Percentiles rank a stretch among this genome's conserved stretches.
These are phyloP conservation scores for Dendrocalamus latiflorus DNA, from an alignment of 202 grass and related monocot species.

Conservation along the genomic window DNA sequence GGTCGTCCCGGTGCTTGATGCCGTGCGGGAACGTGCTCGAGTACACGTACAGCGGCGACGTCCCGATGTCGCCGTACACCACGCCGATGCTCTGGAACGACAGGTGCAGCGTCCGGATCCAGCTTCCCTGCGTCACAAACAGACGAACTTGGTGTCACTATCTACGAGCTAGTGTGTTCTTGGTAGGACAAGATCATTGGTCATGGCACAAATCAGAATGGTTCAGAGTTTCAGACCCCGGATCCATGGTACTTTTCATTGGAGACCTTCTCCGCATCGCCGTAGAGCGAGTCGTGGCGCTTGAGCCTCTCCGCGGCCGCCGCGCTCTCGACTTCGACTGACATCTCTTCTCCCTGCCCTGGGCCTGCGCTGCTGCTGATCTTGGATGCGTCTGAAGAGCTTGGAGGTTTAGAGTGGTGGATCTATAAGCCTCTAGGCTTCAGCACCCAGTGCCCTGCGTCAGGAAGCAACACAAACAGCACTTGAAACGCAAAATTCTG, in stretches of 20 bases:
- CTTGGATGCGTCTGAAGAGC: neutral
- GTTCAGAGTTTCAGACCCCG: slow-evolving; percentile 13
- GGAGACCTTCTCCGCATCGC: slow-evolving; percentile 47
- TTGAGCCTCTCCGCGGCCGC: neutral
- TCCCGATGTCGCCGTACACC: slow-evolving; percentile 81
- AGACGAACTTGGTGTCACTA: neutral
- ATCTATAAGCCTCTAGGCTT: neutral
- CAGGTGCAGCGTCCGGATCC: slow-evolving; percentile 49
- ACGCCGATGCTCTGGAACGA: slow-evolving; percentile 76
- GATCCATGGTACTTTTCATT: slow-evolving; percentile 23
- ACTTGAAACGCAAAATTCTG: too few relatives aligned
- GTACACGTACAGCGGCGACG: slow-evolving; percentile 74
- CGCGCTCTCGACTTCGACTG: neutral
- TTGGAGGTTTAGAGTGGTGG: neutral
- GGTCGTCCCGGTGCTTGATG: slow-evolving; percentile 47
- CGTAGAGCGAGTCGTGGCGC: slow-evolving; percentile 46
- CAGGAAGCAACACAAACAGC: neutral
- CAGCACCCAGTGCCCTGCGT: slow-evolving; percentile 2
- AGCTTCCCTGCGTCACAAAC: slow-evolving; percentile 35
- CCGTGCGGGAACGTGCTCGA: slow-evolving; percentile 53
- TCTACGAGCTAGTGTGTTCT: neutral
- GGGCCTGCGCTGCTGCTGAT: neutral
- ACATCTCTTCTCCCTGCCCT: neutral
- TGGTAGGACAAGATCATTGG: neutral
- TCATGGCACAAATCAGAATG: neutral